Conservation (phyloP, 805 yeast species). For the Schizosaccharomyces osmophilus region DNA sequence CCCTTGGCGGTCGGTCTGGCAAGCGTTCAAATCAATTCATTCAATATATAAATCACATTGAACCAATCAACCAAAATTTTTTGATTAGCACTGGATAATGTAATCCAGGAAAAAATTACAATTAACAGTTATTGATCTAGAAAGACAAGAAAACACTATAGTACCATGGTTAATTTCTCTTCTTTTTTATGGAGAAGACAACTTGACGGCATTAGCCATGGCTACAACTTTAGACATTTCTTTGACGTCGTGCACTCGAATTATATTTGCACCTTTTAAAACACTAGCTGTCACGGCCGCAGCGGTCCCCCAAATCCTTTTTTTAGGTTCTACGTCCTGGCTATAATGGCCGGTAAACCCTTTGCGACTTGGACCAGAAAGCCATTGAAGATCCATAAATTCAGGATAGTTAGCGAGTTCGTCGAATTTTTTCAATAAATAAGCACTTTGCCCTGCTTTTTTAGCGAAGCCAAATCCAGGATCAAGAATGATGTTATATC, state of each 20-base stretch:
- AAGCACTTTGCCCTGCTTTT: conserved; percentile 40
- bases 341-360: conserved; percentile 59
- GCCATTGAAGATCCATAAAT: conserved; percentile 14
- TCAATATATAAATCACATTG: too few relatives aligned
- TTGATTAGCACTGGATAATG: too few relatives aligned
- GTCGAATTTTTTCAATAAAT: conserved; percentile 23
- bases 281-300: conserved; percentile 53
- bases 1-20: too few relatives aligned
- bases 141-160: not conserved
- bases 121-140: not conserved
- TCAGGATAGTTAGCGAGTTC: conserved; percentile 8
- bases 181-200: not conserved
- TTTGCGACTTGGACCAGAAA: conserved; percentile 78
- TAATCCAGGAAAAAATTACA: not conserved
- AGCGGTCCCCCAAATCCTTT: conserved; percentile 47
- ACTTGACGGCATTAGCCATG: conserved; percentile 43
- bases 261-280: conserved; percentile 50
- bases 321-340: conserved; percentile 23
- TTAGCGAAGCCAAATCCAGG: conserved; percentile 98
- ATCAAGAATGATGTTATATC: conserved; percentile 82
- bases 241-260: conserved; percentile 66
- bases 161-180: too few relatives aligned
- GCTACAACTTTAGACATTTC: conserved; percentile 29
- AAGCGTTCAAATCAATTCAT: too few relatives aligned
- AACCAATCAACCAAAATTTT: too few relatives aligned